phyloP scores from a whole-genome alignment of 768 basidiomycete genomes.

The Xanthoconium stramineum region DNA sequence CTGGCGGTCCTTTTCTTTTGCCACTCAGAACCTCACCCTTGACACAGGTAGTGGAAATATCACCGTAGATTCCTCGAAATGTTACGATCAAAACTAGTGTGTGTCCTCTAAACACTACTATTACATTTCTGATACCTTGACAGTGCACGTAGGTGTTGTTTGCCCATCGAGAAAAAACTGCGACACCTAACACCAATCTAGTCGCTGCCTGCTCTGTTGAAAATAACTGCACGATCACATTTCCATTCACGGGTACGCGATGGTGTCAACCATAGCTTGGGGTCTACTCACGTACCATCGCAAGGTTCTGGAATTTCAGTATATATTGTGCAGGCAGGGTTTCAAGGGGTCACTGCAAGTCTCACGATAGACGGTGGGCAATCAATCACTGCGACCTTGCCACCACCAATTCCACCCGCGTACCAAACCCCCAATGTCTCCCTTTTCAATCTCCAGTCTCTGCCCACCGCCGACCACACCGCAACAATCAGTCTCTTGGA shows the following conservation, averaged over 20 bases:
- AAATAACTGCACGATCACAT: conserved; percentile 6
- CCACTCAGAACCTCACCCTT: conserved; percentile 6
- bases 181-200: neutral
- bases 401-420: conserved; percentile 1
- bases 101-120: neutral
- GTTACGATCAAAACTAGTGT: conserved; percentile 16
- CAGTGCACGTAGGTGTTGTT: conserved; percentile 12
- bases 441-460: conserved; percentile 12
- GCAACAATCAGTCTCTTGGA: conserved; percentile 6
- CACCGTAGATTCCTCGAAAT: conserved; percentile 10
- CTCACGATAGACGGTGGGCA: conserved; percentile 10
- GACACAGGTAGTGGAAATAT: neutral
- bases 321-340: conserved; percentile 12
- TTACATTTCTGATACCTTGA: neutral
- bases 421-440: conserved; percentile 16
- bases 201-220: conserved; percentile 4
- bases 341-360: conserved; percentile 9
- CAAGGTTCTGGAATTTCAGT: conserved; percentile 18
- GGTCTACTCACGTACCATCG: neutral
- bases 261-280: neutral
- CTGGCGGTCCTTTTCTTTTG: conserved; percentile 5
- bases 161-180: neutral
- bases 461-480: conserved; percentile 10
- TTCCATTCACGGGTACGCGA: conserved; percentile 16
- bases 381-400: neutral